Evolutionary conservation across 129 eudicot genomes (phyloP).

Genomic region (Solidago caesia): DNA sequence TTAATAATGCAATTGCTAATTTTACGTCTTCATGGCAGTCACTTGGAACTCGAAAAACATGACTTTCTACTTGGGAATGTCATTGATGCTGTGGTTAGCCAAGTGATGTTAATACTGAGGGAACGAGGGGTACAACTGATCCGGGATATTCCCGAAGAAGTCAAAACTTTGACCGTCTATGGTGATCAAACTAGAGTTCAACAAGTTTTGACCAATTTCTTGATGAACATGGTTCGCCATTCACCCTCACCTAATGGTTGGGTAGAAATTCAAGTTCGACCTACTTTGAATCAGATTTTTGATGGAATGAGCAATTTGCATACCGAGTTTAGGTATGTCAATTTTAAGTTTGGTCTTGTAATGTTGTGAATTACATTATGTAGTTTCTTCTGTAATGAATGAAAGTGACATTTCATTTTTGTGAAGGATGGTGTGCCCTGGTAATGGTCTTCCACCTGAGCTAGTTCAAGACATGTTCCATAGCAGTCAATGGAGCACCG

Average conservation of each 20-base stretch:
- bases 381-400: constrained; percentile 3
- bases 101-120: constrained; percentile 65
- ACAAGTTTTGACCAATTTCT: constrained; percentile 73
- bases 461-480: constrained; percentile 87
- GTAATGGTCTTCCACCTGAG: constrained; percentile 84
- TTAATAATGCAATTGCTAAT: constrained; percentile 14
- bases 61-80: constrained; percentile 79
- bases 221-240: constrained; percentile 70
- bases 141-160: constrained; percentile 84
- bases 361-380: neutral
- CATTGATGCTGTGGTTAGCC: constrained; percentile 91
- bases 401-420: neutral
- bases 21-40: constrained; percentile 41
- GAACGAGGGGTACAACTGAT: constrained; percentile 83
- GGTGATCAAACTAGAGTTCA: constrained; percentile 90
- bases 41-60: constrained; percentile 72
- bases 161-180: constrained; percentile 58
- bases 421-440: constrained; percentile 80
- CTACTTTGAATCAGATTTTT: constrained; percentile 58
- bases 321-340: constrained; percentile 66
- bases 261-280: constrained; percentile 80
- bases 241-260: constrained; percentile 88
- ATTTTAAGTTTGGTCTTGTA: neutral
- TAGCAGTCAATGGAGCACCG: constrained; percentile 68
- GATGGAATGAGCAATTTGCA: constrained; percentile 52